Base-by-base conservation (phyloP, 2,329 filamentous ascomycete species). In the Trichoderma simmonsii region DNA sequence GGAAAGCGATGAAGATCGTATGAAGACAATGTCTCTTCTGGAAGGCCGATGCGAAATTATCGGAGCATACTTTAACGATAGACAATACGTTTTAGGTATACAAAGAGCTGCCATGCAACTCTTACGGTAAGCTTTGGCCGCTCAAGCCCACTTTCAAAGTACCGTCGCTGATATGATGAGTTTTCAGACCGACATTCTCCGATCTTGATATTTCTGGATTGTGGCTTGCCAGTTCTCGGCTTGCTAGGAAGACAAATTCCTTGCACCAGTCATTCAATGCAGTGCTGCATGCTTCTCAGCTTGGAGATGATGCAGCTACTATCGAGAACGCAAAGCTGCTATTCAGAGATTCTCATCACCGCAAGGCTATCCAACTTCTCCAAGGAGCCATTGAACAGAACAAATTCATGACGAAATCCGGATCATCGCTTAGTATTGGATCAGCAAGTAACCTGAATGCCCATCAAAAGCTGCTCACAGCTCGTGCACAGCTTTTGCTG, bases 261-360 rank as follows among this genome's bases (percentile, higher is more conserved):
- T 91, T 91, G 69, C 91, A 94, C 70, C 94, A 95, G 76, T 97
- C 96, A 1, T 97, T 98, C 83, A 96, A 97, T 79, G 94, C 95
- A 15, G 94, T 98, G 28, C 86, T 98, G 2, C 94, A 96, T 81
- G 96, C 97, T 12, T 92, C 93, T 26, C 89, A 92, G 73, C 87
- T 97, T 12, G 93, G 93, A 24, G 94, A 97, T 75, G 91, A 92
- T 72, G 93, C 93, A 2, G 94, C 95, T 12, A 95, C 93, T 11
- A 96, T 99, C 73, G 97, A 99, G 80, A 95, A 99, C 80, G 94
- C 96, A 2, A 91, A 95, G 73, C 86, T 99, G 34, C 84, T 98
- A 8, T 99, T 96, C 94, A 94, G 93, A 76, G 94, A 98, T 79
- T 93, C 94, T 0, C 92, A 98, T 77, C 94, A 95, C 79, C 90